These are phyloP conservation scores for Raphanus sativus DNA, from an alignment of 345 rosid species.

Conservation along the genomic window DNA sequence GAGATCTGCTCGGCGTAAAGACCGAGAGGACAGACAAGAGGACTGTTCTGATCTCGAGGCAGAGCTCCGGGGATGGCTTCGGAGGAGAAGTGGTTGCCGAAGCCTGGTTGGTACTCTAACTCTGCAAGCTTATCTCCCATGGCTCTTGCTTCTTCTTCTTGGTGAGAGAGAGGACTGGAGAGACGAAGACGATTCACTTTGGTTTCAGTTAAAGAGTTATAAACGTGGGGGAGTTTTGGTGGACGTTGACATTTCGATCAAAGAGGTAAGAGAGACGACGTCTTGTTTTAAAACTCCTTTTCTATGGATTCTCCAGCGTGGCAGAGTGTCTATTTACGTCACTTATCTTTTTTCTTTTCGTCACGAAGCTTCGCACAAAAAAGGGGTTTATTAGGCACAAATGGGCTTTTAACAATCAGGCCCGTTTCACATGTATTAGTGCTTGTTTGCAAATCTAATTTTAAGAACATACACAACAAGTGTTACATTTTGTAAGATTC, in stretches of 20 bases:
- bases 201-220: background rate
- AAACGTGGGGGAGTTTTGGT: background rate
- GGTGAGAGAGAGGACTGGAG: background rate
- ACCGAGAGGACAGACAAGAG: conserved; percentile 77
- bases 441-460: no score
- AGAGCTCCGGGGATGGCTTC: conserved; percentile 80
- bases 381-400: no score
- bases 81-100: conserved; percentile 72
- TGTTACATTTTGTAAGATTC: no score
- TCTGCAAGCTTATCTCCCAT: conserved; percentile 21
- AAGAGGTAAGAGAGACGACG: background rate
- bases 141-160: background rate
- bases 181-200: background rate
- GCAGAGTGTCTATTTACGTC: background rate
- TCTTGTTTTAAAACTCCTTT: conserved; percentile 22
- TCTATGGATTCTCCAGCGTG: background rate
- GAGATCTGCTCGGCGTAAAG: conserved; percentile 99
- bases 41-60: conserved; percentile 81
- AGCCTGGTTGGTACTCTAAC: conserved; percentile 57
- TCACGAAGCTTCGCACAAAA: no score
- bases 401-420: no score
- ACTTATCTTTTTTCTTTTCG: no score
- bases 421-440: no score
- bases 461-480: no score
- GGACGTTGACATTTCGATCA: background rate